Evolutionary conservation across 495 filamentous ascomycete genomes (phyloP), one percentile per base, ranked within the genome.

Genomic region (Tuber magnatum): DNA sequence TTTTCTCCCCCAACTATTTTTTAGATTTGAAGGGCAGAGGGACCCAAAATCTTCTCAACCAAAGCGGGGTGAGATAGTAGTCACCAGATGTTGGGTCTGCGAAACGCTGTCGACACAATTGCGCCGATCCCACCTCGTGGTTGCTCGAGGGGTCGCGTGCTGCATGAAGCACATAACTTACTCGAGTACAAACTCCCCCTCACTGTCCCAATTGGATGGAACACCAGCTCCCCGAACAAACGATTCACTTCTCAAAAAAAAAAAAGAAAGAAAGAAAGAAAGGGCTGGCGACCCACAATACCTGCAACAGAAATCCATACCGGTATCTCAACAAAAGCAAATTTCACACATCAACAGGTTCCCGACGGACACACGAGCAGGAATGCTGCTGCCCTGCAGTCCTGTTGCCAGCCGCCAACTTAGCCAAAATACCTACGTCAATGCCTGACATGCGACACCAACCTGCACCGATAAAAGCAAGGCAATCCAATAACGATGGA

Each of bases 161-260:
- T 65, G 56, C 56, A 65, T 61, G 51, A 61, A 61, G 24, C 32
- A 61, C 51, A 28, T n/a, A 61, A 61, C n/a, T 61, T n/a, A n/a
- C n/a, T n/a, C n/a, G n/a, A n/a, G n/a, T n/a, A 61, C 51, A 61
- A 61, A 61, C 56, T 65, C 32, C 56, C 56, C 56, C 56, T 65
- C 56, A 65, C 28, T 12, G 56, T 35, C 28, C 9, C 28, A 65
- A 65, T 65, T 10, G 56, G 56, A 65, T 3, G 28, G 56, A 18
- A 65, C 28, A 7, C 24, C 9, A 16, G 8, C 56, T 18, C 56
- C 56, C 56, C 56, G 28, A 65, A 32, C 56, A 65, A 65, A 65
- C 28, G n/a, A 65, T 35, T 65, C 28, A n/a, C 56, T 65, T 65
- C 56, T 65, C n/a, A 6, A 51, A n/a, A n/a, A n/a, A 51, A n/a